These are phyloP conservation scores for Pseudozyma thailandica DNA, from an alignment of 1,284 basidiomycete genomes.

Conservation along the genomic window DNA sequence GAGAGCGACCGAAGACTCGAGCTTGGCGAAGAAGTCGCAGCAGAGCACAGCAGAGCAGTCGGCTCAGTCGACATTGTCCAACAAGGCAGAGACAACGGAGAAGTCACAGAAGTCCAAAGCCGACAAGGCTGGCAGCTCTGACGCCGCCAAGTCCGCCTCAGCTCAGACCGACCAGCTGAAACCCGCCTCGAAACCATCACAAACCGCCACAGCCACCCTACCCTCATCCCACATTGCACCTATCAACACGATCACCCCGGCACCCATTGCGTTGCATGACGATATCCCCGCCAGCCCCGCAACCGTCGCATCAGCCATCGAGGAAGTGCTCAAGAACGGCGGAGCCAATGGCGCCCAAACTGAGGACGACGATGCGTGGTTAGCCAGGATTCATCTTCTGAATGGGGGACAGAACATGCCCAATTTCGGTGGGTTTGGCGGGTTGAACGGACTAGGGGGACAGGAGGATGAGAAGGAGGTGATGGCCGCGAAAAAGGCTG, in stretches of 20 bases:
- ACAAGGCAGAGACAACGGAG: not conserved
- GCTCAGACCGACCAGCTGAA: not conserved
- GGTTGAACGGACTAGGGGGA: conserved; percentile 21
- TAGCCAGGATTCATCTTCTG: conserved; percentile 58
- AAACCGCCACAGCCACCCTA: conserved; percentile 10
- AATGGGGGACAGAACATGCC: conserved; percentile 62
- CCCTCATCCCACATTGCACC: conserved; percentile 10
- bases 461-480: conserved; percentile 28
- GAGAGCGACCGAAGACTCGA: not conserved
- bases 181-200: not conserved
- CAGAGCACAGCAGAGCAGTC: not conserved
- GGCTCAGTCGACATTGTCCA: not conserved
- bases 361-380: conserved; percentile 59
- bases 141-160: not conserved
- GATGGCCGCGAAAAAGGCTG: conserved; percentile 45
- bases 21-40: not conserved
- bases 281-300: conserved; percentile 41
- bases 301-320: conserved; percentile 43
- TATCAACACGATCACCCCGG: conserved; percentile 1
- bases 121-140: not conserved
- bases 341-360: conserved; percentile 27
- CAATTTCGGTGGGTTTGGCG: conserved; percentile 40
- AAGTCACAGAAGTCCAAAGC: not conserved
- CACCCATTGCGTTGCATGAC: conserved; percentile 10
- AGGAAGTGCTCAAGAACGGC: conserved; percentile 38